Evolutionary conservation across 2,329 filamentous ascomycete genomes (phyloP).

Genomic region (Paecilomyces fulvus): DNA sequence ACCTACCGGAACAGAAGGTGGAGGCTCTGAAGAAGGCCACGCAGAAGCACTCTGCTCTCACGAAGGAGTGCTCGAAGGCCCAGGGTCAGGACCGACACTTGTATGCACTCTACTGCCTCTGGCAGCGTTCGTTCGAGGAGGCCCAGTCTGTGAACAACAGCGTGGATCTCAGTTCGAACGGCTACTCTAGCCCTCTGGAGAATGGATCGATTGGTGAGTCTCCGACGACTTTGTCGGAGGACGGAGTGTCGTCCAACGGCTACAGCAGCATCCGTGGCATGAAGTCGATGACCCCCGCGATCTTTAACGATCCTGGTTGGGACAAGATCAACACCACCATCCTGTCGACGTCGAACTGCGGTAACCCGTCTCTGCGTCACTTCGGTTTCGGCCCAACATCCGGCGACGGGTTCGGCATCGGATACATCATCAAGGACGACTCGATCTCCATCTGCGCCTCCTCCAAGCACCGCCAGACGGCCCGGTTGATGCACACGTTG

Average conservation of each 20-base stretch:
- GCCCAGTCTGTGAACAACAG: slow-evolving; percentile 47
- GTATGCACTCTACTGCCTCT: slow-evolving; percentile 88
- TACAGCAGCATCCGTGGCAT: slow-evolving; percentile 47
- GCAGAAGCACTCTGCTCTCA: slow-evolving; percentile 69
- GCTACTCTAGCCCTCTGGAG: slow-evolving; percentile 53
- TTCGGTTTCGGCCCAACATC: slow-evolving; percentile 96
- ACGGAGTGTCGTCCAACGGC: slow-evolving; percentile 41
- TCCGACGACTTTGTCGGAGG: slow-evolving; percentile 33
- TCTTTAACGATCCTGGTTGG: slow-evolving; percentile 87
- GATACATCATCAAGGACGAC: slow-evolving; percentile 97
- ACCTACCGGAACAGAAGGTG: slow-evolving; percentile 72
- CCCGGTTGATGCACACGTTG: slow-evolving; percentile 77
- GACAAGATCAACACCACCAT: slow-evolving; percentile 93
- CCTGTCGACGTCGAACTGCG: slow-evolving; percentile 95
- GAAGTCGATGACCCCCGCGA: slow-evolving; percentile 52
- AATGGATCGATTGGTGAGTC: slow-evolving; percentile 18
- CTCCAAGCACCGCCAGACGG: slow-evolving; percentile 89
- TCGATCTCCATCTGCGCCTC: slow-evolving; percentile 83
- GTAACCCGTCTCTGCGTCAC: slow-evolving; percentile 86
- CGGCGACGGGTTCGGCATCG: slow-evolving; percentile 90
- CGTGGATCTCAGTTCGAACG: slow-evolving; percentile 47
- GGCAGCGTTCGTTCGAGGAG: slow-evolving; percentile 81
- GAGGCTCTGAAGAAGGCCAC: slow-evolving; percentile 77
- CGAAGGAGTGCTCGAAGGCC: slow-evolving; percentile 78
- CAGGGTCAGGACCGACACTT: slow-evolving; percentile 88